phyloP scores from a whole-genome alignment of 495 filamentous ascomycete genomes.

The Clavariopsis aquatica region DNA sequence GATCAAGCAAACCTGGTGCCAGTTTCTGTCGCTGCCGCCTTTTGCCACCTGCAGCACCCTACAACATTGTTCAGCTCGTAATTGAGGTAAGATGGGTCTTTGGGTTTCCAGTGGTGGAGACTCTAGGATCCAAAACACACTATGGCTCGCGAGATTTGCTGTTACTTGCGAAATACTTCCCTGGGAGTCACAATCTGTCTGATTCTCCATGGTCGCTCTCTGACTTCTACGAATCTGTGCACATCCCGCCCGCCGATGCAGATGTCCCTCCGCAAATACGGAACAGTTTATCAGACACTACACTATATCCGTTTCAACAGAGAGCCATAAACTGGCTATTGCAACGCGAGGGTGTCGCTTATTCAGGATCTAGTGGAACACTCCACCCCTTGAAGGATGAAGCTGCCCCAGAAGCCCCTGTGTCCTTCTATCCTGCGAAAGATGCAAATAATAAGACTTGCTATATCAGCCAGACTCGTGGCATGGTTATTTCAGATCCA shows the following conservation, averaged over 20 bases:
- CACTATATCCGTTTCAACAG: constrained; percentile 71
- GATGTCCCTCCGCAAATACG: constrained; percentile 48
- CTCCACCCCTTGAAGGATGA: not conserved
- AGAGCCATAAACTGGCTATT: constrained; percentile 73
- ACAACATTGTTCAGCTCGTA: not conserved
- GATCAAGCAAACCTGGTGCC: not conserved
- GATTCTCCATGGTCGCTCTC: constrained; percentile 40
- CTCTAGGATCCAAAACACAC: not conserved
- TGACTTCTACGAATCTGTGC: constrained; percentile 67
- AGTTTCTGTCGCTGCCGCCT: constrained; percentile 18
- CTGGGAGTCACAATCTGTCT: not conserved
- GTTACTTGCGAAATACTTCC: constrained; percentile 28
- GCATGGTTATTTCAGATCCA: constrained; percentile 58
- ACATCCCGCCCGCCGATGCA: constrained; percentile 54
- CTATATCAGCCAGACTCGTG: constrained; percentile 63
- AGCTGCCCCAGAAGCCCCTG: not conserved
- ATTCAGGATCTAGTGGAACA: constrained; percentile 27
- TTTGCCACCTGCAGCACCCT: not conserved
- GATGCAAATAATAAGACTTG: constrained; percentile 23
- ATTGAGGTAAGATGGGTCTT: constrained; percentile 25
- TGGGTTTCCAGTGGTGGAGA: constrained; percentile 26
- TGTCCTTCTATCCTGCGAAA: constrained; percentile 28
- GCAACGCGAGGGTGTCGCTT: constrained; percentile 56
- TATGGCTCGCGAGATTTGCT: constrained; percentile 12
- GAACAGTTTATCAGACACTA: constrained; percentile 49